Percentiles rank a stretch among this genome's conserved stretches.
Conservation (phyloP, 495 filamentous ascomycete genomes). For the Neurospora sp. region DNA sequence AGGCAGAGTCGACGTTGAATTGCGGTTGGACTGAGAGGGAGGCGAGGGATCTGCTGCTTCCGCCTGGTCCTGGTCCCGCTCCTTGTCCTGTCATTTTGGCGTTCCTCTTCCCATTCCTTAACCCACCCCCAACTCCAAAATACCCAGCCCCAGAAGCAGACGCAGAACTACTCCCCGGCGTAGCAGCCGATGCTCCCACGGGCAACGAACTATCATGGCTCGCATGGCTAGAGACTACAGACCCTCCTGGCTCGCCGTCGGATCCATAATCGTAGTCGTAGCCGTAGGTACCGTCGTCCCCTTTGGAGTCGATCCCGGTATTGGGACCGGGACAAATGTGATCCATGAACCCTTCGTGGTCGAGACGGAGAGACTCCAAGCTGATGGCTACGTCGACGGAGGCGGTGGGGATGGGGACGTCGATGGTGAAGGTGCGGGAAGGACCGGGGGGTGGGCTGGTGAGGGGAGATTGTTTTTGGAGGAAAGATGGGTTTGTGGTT, state of each 20-base stretch:
- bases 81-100: not conserved
- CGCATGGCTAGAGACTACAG: conserved; percentile 5
- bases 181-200: conserved; percentile 24
- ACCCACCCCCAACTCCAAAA: not conserved
- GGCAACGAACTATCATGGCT: conserved; percentile 18
- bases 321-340: conserved; percentile 19
- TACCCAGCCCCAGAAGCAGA: not conserved
- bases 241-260: conserved; percentile 4
- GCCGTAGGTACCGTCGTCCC: conserved; percentile 2
- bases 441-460: conserved; percentile 25
- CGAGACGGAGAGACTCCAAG: conserved; percentile 26
- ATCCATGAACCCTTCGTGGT: conserved; percentile 28
- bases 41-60: conserved; percentile 9
- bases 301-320: conserved; percentile 12
- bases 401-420: conserved; percentile 31
- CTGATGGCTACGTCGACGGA: conserved; percentile 21
- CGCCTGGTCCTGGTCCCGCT: not conserved
- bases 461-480: conserved; percentile 2
- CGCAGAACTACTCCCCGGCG: conserved; percentile 16
- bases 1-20: conserved; percentile 40
- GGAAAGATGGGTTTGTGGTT: not conserved
- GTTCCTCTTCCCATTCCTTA: not conserved
- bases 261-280: conserved; percentile 1
- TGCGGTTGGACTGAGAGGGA: conserved; percentile 31
- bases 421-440: conserved; percentile 41